Evolutionary conservation across 2,329 filamentous ascomycete genomes (phyloP), one percentile per base, ranked within the genome.

Genomic region (Xylariaceae sp.): DNA sequence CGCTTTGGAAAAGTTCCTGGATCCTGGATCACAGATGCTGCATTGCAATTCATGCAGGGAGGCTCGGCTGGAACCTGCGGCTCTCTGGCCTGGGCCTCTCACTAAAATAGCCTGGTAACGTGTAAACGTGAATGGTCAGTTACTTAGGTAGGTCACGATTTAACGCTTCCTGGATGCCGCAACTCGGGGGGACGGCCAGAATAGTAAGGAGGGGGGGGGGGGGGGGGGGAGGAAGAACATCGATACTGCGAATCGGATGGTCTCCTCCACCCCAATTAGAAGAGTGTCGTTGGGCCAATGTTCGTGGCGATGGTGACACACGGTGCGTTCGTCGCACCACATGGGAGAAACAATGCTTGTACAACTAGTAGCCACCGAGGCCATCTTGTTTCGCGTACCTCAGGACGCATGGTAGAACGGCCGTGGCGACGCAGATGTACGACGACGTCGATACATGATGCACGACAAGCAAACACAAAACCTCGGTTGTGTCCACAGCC

Each of bases 401-500:
- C 53, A 62, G 60, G 19, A 44, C 60, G 53, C 55, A 61, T 58
- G 63, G 57, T 56, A 51, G 65, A 70, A 65, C 63, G 63, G 61
- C 58, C 60, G 53, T 56, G 51, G 53, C 23, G 53, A 37, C 14
- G 31, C 54, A 57, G 43, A 45, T 19, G 53, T 56, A 50, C 54
- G 29, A 61, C 57, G 67, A 67, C 63, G 55, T 60, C 61, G 59
- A 64, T 62, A 39, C 43, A 48, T 29, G 41, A 45, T 49, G 62
- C 56, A 66, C 51, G 45, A 41, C 45, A 40, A 63, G 63, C 66
- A 62, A 67, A 60, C 64, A 65, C 60, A 60, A 55, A 41, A 51
- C 59, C 53, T 70, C 67, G 68, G 67, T 61, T 69, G 67, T 62
- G 56, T 62, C 65, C 63, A 62, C 53, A 62, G 59, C 62, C 68